Evolutionary conservation across 768 basidiomycete species (phyloP).

Genomic region (Termitomyces sp.): DNA sequence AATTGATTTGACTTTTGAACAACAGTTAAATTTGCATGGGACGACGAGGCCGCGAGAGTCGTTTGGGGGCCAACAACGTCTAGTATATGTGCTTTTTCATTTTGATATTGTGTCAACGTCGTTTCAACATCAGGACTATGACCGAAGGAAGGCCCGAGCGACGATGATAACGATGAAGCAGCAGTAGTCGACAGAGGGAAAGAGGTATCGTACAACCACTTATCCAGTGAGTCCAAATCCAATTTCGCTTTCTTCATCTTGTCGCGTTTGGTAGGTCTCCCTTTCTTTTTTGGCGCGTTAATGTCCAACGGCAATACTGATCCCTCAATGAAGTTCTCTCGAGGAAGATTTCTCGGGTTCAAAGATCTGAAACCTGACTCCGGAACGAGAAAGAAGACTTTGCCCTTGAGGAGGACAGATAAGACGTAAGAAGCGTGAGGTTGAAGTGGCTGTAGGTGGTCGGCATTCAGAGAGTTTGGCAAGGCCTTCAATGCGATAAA

Average conservation of each 20-base stretch:
- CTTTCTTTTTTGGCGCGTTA: conserved; percentile 42
- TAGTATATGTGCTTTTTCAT: conserved; percentile 36
- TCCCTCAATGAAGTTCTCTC: conserved; percentile 53
- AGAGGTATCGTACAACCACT: conserved; percentile 37
- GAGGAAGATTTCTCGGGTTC: conserved; percentile 62
- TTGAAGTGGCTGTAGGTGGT: conserved; percentile 37
- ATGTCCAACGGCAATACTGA: conserved; percentile 17
- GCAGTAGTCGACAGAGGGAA: not conserved
- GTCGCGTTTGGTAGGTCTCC: conserved; percentile 59
- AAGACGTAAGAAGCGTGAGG: conserved; percentile 47
- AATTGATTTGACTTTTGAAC: conserved; percentile 40
- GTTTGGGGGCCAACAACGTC: conserved; percentile 20
- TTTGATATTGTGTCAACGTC: conserved; percentile 29
- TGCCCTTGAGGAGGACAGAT: conserved; percentile 37
- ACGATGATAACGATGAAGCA: not conserved
- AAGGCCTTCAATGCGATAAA: conserved; percentile 44
- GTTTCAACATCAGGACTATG: not conserved
- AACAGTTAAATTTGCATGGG: conserved; percentile 26
- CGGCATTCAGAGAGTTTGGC: conserved; percentile 36
- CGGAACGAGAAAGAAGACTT: conserved; percentile 59
- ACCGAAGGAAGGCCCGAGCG: not conserved
- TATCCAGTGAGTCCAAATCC: conserved; percentile 41
- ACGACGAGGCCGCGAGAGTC: not conserved
- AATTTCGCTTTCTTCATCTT: conserved; percentile 48
- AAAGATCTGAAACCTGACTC: conserved; percentile 38